Evolutionary conservation across 169 alveolate genomes (phyloP), one percentile per base, ranked within the genome.

Genomic region (Amoebophrya sp.): DNA sequence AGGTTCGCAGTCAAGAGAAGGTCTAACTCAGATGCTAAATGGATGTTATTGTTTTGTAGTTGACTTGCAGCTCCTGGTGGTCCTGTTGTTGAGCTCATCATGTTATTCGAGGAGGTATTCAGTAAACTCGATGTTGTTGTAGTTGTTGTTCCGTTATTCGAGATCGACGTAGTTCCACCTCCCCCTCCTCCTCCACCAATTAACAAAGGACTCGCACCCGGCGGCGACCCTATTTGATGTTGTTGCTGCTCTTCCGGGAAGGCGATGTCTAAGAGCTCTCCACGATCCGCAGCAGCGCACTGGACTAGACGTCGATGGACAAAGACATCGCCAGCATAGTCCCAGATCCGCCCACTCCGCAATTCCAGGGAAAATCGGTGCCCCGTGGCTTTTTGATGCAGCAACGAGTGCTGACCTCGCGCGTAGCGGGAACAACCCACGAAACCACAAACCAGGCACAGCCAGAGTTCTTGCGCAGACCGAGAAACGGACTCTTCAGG

Each of bases 311-410:
- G 92, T 3, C 93, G 91, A n/a, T 91, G 93, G 39, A 91, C 93
- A 77, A 91, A 91, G 33, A 91, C 90, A 26, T 91, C 93, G 26
- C 33, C 39, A 0, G 41, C 91, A 26, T 91, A 91, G 78, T 91
- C 93, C 93, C 93, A 91, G 47, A 91, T 77, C 41, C 93, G 89
- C 40, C 93, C 93, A 6, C 91, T n/a, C 38, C 3, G 1, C 41
- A 91, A 91, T 91, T 91, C 65, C 90, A 91, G 41, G 41, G 91
- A 91, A 36, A 91, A 91, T 26, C 93, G 39, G 40, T 91, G 93
- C 41, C 90, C 90, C n/a, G 54, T 41, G 39, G 34, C 23, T 0
- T 0, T 0, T 26, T 40, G 91, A 53, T 91, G 93, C 55, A 33
- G 24, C 41, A n/a, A 1, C 65, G 93, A 24, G 78, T 91, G 93